Evolutionary conservation across 768 basidiomycete species (phyloP).

Genomic region (Termitomyces sp.): DNA sequence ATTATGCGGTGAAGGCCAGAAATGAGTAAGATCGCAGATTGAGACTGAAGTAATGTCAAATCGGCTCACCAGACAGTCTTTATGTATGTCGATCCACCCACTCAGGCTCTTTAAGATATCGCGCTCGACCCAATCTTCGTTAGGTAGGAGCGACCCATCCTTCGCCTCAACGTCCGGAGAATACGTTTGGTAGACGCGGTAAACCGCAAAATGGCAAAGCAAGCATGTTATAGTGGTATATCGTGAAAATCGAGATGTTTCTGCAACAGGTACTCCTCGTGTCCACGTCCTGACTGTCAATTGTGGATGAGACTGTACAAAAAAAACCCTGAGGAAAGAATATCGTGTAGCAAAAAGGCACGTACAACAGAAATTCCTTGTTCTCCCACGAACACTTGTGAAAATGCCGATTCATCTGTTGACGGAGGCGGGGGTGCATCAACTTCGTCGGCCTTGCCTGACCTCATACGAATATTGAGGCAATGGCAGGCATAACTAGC

Average conservation of each 20-base stretch:
- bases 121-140: slow-evolving; percentile 73
- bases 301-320: slow-evolving; percentile 58
- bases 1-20: slow-evolving; percentile 1
- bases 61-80: slow-evolving; percentile 59
- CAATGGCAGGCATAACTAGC: slow-evolving; percentile 57
- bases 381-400: slow-evolving; percentile 57
- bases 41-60: slow-evolving; percentile 7
- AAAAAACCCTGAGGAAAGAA: slow-evolving; percentile 9
- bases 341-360: slow-evolving; percentile 11
- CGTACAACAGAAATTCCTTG: slow-evolving; percentile 64
- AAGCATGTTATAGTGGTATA: slow-evolving; percentile 66
- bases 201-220: slow-evolving; percentile 56
- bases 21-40: slow-evolving; percentile 1
- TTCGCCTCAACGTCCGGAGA: slow-evolving; percentile 52
- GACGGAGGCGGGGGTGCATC: slow-evolving; percentile 30
- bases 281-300: slow-evolving; percentile 62
- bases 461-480: slow-evolving; percentile 60
- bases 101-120: slow-evolving; percentile 61
- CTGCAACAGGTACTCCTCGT: slow-evolving; percentile 36
- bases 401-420: slow-evolving; percentile 37
- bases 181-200: slow-evolving; percentile 64
- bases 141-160: slow-evolving; percentile 63
- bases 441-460: slow-evolving; percentile 26
- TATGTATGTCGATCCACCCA: slow-evolving; percentile 74
- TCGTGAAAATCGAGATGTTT: slow-evolving; percentile 47